Percentiles rank a stretch among this genome's conserved stretches.
These are phyloP conservation scores for Coemansia pectinata DNA, from an alignment of 192 early-diverging fungal genomes.

Conservation along the genomic window DNA sequence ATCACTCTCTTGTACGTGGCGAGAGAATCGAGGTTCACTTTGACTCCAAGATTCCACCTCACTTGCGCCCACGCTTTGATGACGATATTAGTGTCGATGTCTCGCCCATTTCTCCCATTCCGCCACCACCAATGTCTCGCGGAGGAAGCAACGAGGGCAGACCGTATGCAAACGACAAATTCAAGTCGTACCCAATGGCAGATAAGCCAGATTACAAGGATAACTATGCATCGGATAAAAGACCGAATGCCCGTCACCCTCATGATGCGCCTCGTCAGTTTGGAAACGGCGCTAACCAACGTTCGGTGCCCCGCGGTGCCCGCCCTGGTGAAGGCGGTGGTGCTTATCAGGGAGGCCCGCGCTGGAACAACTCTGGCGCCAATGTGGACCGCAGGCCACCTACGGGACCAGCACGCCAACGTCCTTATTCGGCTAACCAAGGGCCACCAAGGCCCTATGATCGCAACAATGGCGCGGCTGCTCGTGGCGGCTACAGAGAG, in stretches of 20 bases:
- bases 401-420: not conserved
- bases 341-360: not conserved
- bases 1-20: slow-evolving; percentile 22
- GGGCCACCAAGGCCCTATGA: not conserved
- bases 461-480: not conserved
- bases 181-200: not conserved
- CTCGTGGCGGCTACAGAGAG: slow-evolving; percentile 3
- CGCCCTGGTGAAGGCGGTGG: not conserved
- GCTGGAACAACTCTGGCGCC: not conserved
- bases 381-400: not conserved
- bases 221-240: not conserved
- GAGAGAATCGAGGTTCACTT: slow-evolving; percentile 43
- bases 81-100: not conserved
- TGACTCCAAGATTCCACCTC: slow-evolving; percentile 42
- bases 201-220: not conserved
- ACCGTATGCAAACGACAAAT: not conserved
- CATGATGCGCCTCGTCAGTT: not conserved
- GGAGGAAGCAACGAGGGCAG: slow-evolving; percentile 6
- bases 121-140: not conserved
- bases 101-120: not conserved
- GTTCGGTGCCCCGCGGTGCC: not conserved
- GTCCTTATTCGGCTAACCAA: not conserved
- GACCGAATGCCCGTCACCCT: not conserved
- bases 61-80: slow-evolving; percentile 9
- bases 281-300: not conserved